Conservation (phyloP, 1,284 basidiomycete genomes). For the Mycena citricolor region DNA sequence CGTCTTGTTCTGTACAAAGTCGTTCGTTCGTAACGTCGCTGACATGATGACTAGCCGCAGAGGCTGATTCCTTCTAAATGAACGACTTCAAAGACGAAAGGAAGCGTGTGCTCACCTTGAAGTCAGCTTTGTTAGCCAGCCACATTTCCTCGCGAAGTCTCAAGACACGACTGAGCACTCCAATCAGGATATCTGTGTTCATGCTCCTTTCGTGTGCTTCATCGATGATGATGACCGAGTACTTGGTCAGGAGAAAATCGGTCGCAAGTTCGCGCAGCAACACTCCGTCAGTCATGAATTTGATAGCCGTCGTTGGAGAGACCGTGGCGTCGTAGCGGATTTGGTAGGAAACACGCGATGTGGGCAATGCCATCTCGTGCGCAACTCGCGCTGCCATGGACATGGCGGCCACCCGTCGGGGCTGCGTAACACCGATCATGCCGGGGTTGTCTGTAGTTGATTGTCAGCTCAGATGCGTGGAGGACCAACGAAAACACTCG, state of each 20-base stretch:
- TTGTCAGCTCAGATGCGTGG: conserved; percentile 9
- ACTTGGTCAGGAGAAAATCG: conserved; percentile 88
- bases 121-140: conserved; percentile 67
- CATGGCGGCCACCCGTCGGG: conserved; percentile 94
- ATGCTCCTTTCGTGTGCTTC: conserved; percentile 98
- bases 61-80: conserved; percentile 48
- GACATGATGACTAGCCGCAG: conserved; percentile 98
- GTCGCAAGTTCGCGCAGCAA: conserved; percentile 88
- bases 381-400: conserved; percentile 93
- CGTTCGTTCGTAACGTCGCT: conserved; percentile 91
- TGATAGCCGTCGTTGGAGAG: conserved; percentile 87
- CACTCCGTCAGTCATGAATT: conserved; percentile 99
- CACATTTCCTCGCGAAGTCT: conserved; percentile 87
- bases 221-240: conserved; percentile 94
- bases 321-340: conserved; percentile 97
- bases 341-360: conserved; percentile 89
- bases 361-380: conserved; percentile 81
- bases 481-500: conserved; percentile 34
- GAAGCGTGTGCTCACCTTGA: conserved; percentile 50
- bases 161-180: conserved; percentile 90
- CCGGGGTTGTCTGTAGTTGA: conserved; percentile 82
- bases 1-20: conserved; percentile 86
- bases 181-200: conserved; percentile 97
- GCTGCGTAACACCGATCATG: conserved; percentile 98
- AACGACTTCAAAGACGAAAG: background rate